Conservation (phyloP, 371 early-diverging fungal species). For the Mortierella sp. region DNA sequence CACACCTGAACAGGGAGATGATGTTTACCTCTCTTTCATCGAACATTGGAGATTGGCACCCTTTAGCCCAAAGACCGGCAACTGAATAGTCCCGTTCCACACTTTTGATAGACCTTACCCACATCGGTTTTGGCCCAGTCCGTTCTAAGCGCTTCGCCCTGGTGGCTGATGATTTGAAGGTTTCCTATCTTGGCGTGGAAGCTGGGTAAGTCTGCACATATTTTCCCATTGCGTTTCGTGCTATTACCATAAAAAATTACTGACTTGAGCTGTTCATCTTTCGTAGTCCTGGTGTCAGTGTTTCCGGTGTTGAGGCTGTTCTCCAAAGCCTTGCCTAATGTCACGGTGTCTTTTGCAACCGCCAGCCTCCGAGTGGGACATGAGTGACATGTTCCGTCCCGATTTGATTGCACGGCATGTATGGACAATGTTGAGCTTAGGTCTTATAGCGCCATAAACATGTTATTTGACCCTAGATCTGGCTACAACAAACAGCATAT, state of each 20-base stretch:
- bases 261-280: background rate
- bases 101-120: constrained; percentile 50
- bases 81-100: background rate
- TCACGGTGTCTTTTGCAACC: too few relatives aligned
- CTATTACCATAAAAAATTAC: background rate
- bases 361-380: too few relatives aligned
- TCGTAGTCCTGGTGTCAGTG: constrained; percentile 28
- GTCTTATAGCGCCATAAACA: too few relatives aligned
- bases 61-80: too few relatives aligned
- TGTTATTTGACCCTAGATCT: too few relatives aligned
- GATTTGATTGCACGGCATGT: too few relatives aligned
- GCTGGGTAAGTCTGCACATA: constrained; percentile 18
- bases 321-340: constrained; percentile 4
- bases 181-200: constrained; percentile 80
- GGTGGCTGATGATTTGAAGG: constrained; percentile 72
- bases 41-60: too few relatives aligned
- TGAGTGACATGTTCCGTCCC: too few relatives aligned
- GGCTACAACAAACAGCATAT: too few relatives aligned
- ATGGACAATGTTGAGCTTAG: too few relatives aligned
- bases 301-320: constrained; percentile 41
- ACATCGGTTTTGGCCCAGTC: constrained; percentile 29
- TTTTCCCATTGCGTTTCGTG: background rate
- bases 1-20: too few relatives aligned
- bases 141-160: constrained; percentile 73
- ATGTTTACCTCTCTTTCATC: too few relatives aligned